These are phyloP conservation scores for Austroboletus novae-zelandiae DNA, from an alignment of 1,284 basidiomycete species.

Conservation along the genomic window DNA sequence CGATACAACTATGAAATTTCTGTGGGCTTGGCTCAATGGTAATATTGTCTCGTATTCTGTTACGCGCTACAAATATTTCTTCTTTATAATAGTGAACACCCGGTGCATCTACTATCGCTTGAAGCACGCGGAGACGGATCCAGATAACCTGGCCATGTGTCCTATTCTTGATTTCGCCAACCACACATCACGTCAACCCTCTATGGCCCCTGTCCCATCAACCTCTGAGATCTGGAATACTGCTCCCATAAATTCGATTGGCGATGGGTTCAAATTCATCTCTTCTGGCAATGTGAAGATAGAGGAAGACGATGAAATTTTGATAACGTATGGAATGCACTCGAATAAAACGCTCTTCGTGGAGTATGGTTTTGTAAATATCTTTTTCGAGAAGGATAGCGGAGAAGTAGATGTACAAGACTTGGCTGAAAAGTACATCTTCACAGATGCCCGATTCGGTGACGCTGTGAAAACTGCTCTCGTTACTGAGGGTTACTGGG, in stretches of 20 bases:
- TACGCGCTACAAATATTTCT: slow-evolving; percentile 11
- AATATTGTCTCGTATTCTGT: slow-evolving; percentile 27
- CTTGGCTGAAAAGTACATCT: slow-evolving; percentile 50
- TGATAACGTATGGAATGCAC: slow-evolving; percentile 75
- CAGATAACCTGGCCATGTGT: slow-evolving; percentile 79
- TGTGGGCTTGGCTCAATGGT: slow-evolving; percentile 90
- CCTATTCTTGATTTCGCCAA: slow-evolving; percentile 88
- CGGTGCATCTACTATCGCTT: slow-evolving; percentile 79
- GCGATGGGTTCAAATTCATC: slow-evolving; percentile 52
- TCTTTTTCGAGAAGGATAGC: slow-evolving; percentile 29
- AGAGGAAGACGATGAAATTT: slow-evolving; percentile 58
- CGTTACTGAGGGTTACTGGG: slow-evolving; percentile 68
- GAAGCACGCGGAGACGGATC: slow-evolving; percentile 48
- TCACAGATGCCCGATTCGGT: slow-evolving; percentile 37
- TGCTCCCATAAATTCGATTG: slow-evolving; percentile 36
- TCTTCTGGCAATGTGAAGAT: slow-evolving; percentile 46
- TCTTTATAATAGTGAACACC: slow-evolving; percentile 70
- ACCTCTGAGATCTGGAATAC: slow-evolving; percentile 38
- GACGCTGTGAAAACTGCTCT: slow-evolving; percentile 50
- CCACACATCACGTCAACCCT: slow-evolving; percentile 47
- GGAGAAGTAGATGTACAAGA: slow-evolving; percentile 66
- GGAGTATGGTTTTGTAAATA: slow-evolving; percentile 81
- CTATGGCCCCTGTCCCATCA: slow-evolving; percentile 43
- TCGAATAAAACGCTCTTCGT: slow-evolving; percentile 70
- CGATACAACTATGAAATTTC: slow-evolving; percentile 34